Conservation (phyloP, 202 grass and related monocot species). For the Zizania palustris region DNA sequence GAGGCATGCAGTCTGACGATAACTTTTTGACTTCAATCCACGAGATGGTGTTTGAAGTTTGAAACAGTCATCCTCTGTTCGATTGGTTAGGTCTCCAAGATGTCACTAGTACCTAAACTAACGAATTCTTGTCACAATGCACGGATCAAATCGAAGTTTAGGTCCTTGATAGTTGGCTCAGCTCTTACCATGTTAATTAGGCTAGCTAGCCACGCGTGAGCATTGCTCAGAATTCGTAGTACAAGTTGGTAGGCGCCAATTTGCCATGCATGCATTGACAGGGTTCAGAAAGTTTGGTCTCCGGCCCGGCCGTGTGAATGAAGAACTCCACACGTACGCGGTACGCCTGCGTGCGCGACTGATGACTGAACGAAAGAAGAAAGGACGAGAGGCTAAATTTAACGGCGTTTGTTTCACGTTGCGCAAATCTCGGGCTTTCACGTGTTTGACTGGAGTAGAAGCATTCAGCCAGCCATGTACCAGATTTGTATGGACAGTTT, state of each 20-base stretch:
- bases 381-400: not conserved
- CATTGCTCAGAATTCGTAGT: not conserved
- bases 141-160: not conserved
- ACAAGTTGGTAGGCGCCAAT: not conserved
- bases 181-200: no score
- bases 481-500: no score
- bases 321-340: not conserved
- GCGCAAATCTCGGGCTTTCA: not conserved
- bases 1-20: not conserved
- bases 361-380: not conserved
- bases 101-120: slow-evolving; percentile 34
- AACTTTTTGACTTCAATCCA: slow-evolving; percentile 10
- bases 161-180: not conserved
- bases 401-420: not conserved
- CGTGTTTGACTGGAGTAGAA: slow-evolving; percentile 2
- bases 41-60: slow-evolving; percentile 6
- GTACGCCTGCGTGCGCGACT: not conserved
- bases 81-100: slow-evolving; percentile 19
- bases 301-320: not conserved
- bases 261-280: slow-evolving; percentile 23
- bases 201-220: not conserved
- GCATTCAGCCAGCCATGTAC: no score
- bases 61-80: not conserved
- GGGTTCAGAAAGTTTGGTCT: not conserved
- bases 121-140: slow-evolving; percentile 13